phyloP scores from a whole-genome alignment of 2,329 filamentous ascomycete genomes.

The Piedraia hortae region DNA sequence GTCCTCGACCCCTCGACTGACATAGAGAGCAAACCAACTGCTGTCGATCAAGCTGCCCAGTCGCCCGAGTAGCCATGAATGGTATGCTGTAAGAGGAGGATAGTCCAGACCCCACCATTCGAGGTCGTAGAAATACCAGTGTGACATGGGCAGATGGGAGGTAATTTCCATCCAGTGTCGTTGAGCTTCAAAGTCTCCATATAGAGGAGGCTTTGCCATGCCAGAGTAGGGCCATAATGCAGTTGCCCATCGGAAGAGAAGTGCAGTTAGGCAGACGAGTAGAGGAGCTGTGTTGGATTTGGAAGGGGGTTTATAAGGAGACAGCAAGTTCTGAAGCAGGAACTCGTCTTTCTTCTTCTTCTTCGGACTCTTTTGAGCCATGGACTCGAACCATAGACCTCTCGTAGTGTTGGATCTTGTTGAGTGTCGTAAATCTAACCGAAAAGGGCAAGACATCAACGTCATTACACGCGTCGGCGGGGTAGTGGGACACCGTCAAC shows the following conservation, averaged over 20 bases:
- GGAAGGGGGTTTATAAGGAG: too few species aligned
- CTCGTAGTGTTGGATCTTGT: too few species aligned
- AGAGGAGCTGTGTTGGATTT: too few species aligned
- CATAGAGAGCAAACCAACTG: conserved; percentile 63
- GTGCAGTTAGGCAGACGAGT: too few species aligned
- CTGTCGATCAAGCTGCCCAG: conserved; percentile 55
- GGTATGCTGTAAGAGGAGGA: conserved; percentile 87
- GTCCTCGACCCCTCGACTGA: conserved; percentile 59
- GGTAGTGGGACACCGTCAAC: too few species aligned
- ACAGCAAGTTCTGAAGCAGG: too few species aligned
- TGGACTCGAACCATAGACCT: too few species aligned
- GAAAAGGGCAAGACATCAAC: too few species aligned
- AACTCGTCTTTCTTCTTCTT: too few species aligned
- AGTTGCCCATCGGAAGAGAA: conserved; percentile 77
- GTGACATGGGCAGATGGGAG: conserved; percentile 58
- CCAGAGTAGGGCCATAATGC: conserved; percentile 91
- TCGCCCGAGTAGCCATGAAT: conserved; percentile 83
- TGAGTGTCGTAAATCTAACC: too few species aligned
- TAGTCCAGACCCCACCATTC: conserved; percentile 98
- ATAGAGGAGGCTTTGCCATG: conserved; percentile 59
- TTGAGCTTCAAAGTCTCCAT: conserved; percentile 93
- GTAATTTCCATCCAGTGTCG: conserved; percentile 98
- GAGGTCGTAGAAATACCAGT: conserved; percentile 95
- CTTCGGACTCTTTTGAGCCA: too few species aligned
- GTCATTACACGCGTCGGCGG: too few species aligned